Conservation (phyloP, 495 filamentous ascomycete genomes). For the Aspergillus olivimuriae region DNA sequence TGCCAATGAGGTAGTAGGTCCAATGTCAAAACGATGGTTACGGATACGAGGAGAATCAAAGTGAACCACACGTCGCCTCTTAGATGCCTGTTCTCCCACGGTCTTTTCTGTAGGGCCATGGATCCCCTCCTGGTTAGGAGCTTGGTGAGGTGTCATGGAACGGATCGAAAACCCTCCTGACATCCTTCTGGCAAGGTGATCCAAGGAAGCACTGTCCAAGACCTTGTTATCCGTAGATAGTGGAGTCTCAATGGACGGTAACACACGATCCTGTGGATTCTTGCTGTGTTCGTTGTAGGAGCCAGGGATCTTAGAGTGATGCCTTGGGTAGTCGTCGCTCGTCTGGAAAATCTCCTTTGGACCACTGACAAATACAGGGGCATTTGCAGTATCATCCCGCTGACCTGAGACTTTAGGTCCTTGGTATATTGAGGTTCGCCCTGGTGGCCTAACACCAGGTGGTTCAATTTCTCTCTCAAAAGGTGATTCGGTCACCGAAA, state of each 20-base stretch:
- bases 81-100: slow-evolving; percentile 19
- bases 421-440: slow-evolving; percentile 12
- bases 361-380: slow-evolving; percentile 34
- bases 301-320: slow-evolving; percentile 10
- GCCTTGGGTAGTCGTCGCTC: slow-evolving; percentile 14
- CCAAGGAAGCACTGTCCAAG: slow-evolving; percentile 22
- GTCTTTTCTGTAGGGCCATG: slow-evolving; percentile 11
- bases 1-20: slow-evolving; percentile 8
- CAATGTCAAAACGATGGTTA: slow-evolving; percentile 4
- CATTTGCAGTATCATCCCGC: slow-evolving; percentile 16
- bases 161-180: slow-evolving; percentile 23
- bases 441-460: slow-evolving; percentile 12
- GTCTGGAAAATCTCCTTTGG: slow-evolving; percentile 20
- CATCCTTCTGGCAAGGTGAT: slow-evolving; percentile 29
- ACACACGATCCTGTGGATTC: slow-evolving; percentile 24
- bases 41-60: slow-evolving; percentile 12
- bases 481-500: slow-evolving; percentile 14
- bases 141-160: slow-evolving; percentile 27
- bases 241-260: slow-evolving; percentile 38
- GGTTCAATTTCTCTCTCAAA: slow-evolving; percentile 14
- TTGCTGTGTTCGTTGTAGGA: slow-evolving; percentile 13
- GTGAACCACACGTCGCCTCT: slow-evolving; percentile 29
- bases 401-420: slow-evolving; percentile 14
- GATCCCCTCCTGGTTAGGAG: slow-evolving; percentile 11
- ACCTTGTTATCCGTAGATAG: slow-evolving; percentile 21